Conservation (phyloP, 495 filamentous ascomycete genomes). For the Pyronema domesticum region DNA sequence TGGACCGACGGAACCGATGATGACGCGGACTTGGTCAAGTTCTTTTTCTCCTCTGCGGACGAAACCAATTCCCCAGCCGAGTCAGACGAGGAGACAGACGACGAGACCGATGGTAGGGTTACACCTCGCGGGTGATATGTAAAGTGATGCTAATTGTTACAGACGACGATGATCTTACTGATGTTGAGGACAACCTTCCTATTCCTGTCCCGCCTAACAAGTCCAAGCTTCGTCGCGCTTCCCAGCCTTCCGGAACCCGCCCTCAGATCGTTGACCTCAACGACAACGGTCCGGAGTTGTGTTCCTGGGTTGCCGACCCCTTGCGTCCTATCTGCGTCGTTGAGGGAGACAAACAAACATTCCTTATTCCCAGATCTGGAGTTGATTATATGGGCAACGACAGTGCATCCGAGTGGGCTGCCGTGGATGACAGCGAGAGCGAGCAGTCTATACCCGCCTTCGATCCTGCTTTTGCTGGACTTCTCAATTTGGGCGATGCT, state of each 20-base stretch:
- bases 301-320: constrained; percentile 23
- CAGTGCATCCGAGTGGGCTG: constrained; percentile 8
- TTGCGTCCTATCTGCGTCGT: constrained; percentile 23
- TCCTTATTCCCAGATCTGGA: constrained; percentile 15
- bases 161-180: constrained; percentile 22
- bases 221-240: constrained; percentile 21
- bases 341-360: constrained; percentile 22
- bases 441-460: constrained; percentile 12
- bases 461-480: constrained; percentile 16
- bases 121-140: neutral
- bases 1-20: constrained; percentile 22
- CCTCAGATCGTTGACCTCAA: constrained; percentile 21
- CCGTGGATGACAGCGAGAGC: constrained; percentile 19
- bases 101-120: constrained; percentile 6
- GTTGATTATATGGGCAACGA: constrained; percentile 5
- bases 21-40: constrained; percentile 15
- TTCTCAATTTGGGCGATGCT: constrained; percentile 8
- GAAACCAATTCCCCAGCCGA: constrained; percentile 8
- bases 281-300: constrained; percentile 12
- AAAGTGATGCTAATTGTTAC: constrained; percentile 1
- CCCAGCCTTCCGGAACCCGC: constrained; percentile 11
- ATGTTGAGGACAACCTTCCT: constrained; percentile 24
- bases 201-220: constrained; percentile 21
- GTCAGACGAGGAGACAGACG: constrained; percentile 6
- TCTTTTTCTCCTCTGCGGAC: constrained; percentile 16